phyloP scores from a whole-genome alignment of 768 basidiomycete genomes.

The Lactifluus volemus region DNA sequence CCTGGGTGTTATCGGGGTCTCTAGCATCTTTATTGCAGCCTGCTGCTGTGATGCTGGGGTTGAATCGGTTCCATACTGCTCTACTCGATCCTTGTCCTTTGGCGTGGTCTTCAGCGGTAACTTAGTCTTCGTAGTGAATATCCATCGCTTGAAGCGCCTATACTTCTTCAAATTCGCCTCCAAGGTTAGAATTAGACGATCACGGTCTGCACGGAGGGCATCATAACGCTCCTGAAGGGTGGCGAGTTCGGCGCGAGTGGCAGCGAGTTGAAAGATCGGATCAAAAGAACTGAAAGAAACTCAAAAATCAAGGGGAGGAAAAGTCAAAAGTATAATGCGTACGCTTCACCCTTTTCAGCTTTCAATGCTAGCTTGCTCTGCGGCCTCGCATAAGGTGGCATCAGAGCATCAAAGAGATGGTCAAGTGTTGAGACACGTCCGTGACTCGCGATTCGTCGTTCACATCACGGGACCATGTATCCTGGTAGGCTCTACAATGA shows the following conservation, averaged over 20 bases:
- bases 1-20: conserved; percentile 3
- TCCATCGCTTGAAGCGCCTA: conserved; percentile 12
- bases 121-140: not conserved
- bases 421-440: not conserved
- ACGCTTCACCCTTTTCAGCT: not conserved
- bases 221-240: conserved; percentile 9
- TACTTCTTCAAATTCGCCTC: conserved; percentile 3
- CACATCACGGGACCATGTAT: not conserved
- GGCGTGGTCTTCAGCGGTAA: not conserved
- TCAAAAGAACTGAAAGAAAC: not conserved
- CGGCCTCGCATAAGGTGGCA: not conserved
- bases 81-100: not conserved
- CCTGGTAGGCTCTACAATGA: too few relatives aligned
- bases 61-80: not conserved
- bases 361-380: not conserved
- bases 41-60: not conserved
- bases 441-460: not conserved
- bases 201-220: conserved; percentile 6
- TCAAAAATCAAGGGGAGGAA: not conserved
- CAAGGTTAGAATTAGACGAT: not conserved
- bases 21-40: conserved; percentile 2
- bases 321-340: too few relatives aligned
- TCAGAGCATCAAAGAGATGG: not conserved
- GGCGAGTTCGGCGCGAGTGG: conserved; percentile 2
- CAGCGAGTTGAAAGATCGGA: not conserved